Conservation (phyloP, 768 basidiomycete genomes). For the Hericium rajendrae region DNA sequence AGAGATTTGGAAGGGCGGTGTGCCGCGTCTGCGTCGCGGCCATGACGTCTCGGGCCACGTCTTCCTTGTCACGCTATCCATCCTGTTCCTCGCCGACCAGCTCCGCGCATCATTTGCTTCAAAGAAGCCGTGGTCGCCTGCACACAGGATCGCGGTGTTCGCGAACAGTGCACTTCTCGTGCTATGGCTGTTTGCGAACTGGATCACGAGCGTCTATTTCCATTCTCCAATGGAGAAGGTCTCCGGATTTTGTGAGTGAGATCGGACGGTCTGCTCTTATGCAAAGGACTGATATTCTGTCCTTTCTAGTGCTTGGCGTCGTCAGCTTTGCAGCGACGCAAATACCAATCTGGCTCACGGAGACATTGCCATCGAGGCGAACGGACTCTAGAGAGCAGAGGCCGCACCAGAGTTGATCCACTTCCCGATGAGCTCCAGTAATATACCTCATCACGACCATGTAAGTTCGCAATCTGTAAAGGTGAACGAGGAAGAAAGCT, state of each 20-base stretch:
- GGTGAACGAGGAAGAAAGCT: too few relatives aligned
- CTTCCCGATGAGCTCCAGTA: too few relatives aligned
- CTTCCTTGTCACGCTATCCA: constrained; percentile 76
- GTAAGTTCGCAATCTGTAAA: too few relatives aligned
- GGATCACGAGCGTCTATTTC: constrained; percentile 84
- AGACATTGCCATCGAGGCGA: neutral
- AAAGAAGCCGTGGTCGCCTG: constrained; percentile 26
- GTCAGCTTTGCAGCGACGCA: constrained; percentile 26
- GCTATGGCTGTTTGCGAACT: constrained; percentile 65
- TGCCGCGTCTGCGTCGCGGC: constrained; percentile 63
- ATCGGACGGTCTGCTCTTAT: neutral
- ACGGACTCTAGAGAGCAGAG: too few relatives aligned
- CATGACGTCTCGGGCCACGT: constrained; percentile 94
- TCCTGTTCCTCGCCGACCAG: constrained; percentile 73
- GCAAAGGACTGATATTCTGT: neutral
- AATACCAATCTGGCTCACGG: constrained; percentile 9
- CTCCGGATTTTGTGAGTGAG: constrained; percentile 66
- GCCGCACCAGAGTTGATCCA: too few relatives aligned
- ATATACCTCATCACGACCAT: too few relatives aligned
- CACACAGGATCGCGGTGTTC: constrained; percentile 40
- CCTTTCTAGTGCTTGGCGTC: constrained; percentile 28
- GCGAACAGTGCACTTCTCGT: constrained; percentile 39
- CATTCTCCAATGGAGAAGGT: constrained; percentile 84
- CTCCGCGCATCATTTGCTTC: constrained; percentile 41
- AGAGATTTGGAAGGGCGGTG: constrained; percentile 32